Conservation (phyloP, 495 filamentous ascomycete genomes). For the Cladorrhinum samala region DNA sequence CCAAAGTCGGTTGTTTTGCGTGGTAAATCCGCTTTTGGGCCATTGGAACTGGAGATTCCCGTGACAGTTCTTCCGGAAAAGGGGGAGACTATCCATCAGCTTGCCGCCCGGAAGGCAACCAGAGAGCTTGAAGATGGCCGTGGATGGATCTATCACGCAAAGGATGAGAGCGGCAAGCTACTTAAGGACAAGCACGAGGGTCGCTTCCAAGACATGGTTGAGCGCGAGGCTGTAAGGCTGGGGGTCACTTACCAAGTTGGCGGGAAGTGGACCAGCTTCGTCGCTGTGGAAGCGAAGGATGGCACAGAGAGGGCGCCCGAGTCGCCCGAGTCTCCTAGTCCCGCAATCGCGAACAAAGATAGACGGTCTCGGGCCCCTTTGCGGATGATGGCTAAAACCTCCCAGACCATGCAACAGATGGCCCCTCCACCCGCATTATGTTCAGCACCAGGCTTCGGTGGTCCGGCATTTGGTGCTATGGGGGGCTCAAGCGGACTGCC, state of each 20-base stretch:
- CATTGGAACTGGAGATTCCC: slow-evolving; percentile 56
- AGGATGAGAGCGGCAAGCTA: slow-evolving; percentile 30
- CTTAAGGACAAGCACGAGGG: slow-evolving; percentile 44
- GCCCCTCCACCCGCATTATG: too few relatives aligned
- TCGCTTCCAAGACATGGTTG: slow-evolving; percentile 48
- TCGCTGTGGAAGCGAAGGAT: slow-evolving; percentile 51
- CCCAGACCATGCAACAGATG: too few relatives aligned
- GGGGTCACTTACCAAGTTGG: slow-evolving; percentile 60
- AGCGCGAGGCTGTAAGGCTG: slow-evolving; percentile 56
- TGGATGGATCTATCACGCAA: slow-evolving; percentile 54
- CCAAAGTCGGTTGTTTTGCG: slow-evolving; percentile 53
- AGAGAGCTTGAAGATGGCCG: slow-evolving; percentile 62
- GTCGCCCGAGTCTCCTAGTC: neutral
- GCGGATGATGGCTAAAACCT: too few relatives aligned
- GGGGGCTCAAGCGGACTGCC: too few relatives aligned
- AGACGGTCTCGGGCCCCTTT: neutral
- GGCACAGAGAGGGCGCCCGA: neutral
- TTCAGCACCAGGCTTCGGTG: too few relatives aligned
- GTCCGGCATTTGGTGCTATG: too few relatives aligned
- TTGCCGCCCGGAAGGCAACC: slow-evolving; percentile 61
- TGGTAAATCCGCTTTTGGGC: slow-evolving; percentile 47
- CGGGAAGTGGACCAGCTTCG: slow-evolving; percentile 64
- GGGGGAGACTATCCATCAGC: slow-evolving; percentile 59
- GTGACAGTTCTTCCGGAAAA: slow-evolving; percentile 41
- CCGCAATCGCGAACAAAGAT: slow-evolving; percentile 9